Evolutionary conservation across 108 stramenopile genomes (phyloP), one percentile per base, ranked within the genome.

Genomic region (Phaeodactylum tricornutum): DNA sequence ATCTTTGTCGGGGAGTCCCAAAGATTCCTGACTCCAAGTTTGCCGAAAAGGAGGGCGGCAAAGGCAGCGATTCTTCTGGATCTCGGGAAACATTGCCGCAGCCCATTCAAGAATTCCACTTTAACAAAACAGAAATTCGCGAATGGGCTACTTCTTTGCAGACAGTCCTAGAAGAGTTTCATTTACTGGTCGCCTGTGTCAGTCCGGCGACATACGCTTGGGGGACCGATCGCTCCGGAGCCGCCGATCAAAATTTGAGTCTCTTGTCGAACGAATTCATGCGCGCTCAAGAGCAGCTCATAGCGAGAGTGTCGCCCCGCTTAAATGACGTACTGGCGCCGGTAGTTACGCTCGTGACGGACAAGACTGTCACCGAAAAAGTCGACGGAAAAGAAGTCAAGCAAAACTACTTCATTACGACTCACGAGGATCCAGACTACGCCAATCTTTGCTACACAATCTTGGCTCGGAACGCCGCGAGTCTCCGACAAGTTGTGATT

Each of bases 191-290:
- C 8, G 76, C 66, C 38, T 79, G 77, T 32, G 71, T 87, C 1
- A 61, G 59, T 21, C 63, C 81, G 0, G 79, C 86, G 1, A 81
- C 79, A 0, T 87, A 87, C 53, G 69, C 66, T 51, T 87, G 86
- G 86, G 81, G 81, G 34, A 74, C 81, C n/a, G 86, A 87, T 44
- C 75, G 80, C 6, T 64, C 61, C n/a, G 86, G 86, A 8, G 86
- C 86, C 0, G 67, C 79, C 0, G 81, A 87, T 34, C 86, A 87
- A 63, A 79, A 87, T 60, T 51, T 83, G 31, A 46, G 44, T 1
- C 43, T 83, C 7, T 55, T 87, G 62, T 60, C 47, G 24, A 55
- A 61, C 9, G 86, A 87, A 64, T 51, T 87, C 38, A 56, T 55
- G 7, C 47, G 76, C 17, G 69, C 79, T 37, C 86, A 87, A 57